phyloP scores from a whole-genome alignment of 257 asterid genomes.

The Solanum arcanum region DNA sequence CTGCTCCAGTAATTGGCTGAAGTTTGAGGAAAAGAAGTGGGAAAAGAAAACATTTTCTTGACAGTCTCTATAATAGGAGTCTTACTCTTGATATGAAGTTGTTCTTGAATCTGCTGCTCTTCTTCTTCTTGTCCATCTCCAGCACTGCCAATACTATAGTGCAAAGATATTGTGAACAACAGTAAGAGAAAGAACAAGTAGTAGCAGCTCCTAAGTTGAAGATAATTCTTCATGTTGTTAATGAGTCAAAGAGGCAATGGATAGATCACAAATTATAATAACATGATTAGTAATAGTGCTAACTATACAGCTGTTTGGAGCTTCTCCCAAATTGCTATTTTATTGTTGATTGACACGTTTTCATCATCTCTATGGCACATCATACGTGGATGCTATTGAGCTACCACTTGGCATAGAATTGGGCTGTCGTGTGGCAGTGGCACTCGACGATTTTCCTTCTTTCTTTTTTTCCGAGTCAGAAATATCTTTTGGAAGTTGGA shows the following conservation, averaged over 20 bases:
- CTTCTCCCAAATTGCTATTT: not conserved
- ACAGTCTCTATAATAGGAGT: slow-evolving; percentile 11
- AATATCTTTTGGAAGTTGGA: not conserved
- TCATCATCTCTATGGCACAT: not conserved
- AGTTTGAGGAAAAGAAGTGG: not conserved
- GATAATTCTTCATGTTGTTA: not conserved
- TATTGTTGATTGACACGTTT: not conserved
- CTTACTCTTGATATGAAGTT: not conserved
- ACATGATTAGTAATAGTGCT: not conserved
- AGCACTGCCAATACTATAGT: not conserved
- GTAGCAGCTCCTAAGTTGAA: not conserved
- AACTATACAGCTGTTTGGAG: not conserved
- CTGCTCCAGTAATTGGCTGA: slow-evolving; percentile 6
- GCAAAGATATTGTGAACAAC: not conserved
- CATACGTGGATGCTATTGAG: not conserved
- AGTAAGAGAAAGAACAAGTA: not conserved
- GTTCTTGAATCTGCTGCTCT: not conserved
- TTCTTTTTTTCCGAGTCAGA: not conserved
- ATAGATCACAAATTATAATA: not conserved
- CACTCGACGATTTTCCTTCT: not conserved
- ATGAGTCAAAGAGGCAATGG: not conserved
- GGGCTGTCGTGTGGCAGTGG: not conserved
- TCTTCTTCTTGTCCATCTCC: not conserved
- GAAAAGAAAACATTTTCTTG: slow-evolving; percentile 11
- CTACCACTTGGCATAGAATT: not conserved